These are phyloP conservation scores for Trichoderma afroharzianum DNA, from an alignment of 2,329 filamentous ascomycete genomes.

Conservation along the genomic window DNA sequence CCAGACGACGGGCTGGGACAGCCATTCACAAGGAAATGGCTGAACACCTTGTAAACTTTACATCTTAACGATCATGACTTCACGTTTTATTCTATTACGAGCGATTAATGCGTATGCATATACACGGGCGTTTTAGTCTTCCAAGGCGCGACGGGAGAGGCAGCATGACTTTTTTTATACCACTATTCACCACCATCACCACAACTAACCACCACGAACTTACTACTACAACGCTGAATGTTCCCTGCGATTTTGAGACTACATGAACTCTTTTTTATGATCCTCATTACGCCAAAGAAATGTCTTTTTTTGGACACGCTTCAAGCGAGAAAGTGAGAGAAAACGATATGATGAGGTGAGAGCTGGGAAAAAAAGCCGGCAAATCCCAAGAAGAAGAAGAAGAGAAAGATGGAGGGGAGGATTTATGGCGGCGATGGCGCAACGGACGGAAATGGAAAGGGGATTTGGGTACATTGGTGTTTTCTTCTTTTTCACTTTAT, in stretches of 20 bases:
- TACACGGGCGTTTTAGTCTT: conserved; percentile 39
- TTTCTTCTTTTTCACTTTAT: background rate
- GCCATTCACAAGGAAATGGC: conserved; percentile 11
- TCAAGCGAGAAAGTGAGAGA: background rate
- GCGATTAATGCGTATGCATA: conserved; percentile 43
- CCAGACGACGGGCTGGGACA: conserved; percentile 12
- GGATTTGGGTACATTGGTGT: conserved; percentile 1
- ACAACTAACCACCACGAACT: background rate
- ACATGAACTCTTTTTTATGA: background rate
- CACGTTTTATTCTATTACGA: conserved; percentile 34
- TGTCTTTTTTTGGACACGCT: background rate
- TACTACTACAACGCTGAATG: background rate
- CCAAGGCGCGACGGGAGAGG: conserved; percentile 15
- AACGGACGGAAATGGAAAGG: conserved; percentile 16
- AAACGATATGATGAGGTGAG: background rate
- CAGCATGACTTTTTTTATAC: conserved; percentile 11
- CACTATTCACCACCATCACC: background rate
- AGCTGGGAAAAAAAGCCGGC: background rate
- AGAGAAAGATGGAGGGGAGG: background rate
- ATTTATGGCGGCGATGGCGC: conserved; percentile 11
- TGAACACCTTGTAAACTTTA: conserved; percentile 13
- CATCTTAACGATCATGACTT: conserved; percentile 42
- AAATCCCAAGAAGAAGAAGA: background rate
- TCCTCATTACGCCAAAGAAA: background rate
- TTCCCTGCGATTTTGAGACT: conserved; percentile 8